Percentiles rank a stretch among this genome's conserved stretches.
Conservation (phyloP, 208 protist genomes). For the Trypanosoma rangeli region DNA sequence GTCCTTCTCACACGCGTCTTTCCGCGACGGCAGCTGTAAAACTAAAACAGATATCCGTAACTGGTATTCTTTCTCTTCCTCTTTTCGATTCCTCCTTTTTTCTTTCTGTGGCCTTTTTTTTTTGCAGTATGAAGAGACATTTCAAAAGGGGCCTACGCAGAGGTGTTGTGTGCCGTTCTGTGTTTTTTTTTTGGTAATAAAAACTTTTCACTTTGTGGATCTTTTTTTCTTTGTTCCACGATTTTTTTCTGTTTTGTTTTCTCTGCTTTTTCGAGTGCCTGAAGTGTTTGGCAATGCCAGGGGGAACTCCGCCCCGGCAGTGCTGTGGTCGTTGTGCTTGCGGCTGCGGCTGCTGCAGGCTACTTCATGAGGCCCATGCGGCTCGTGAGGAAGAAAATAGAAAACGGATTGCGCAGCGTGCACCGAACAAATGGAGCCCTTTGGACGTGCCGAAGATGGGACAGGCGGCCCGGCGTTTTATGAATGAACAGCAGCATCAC, state of each 20-base stretch:
- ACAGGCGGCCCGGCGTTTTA: constrained; percentile 33
- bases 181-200: no score
- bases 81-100: constrained; percentile 4
- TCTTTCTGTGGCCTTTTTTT: constrained; percentile 7
- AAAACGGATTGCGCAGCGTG: neutral
- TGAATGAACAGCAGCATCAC: constrained; percentile 24
- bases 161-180: neutral
- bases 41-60: neutral
- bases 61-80: neutral
- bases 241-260: constrained; percentile 1
- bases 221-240: constrained; percentile 10
- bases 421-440: constrained; percentile 29
- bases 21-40: neutral
- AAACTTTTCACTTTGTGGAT: neutral
- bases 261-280: neutral
- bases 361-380: constrained; percentile 14
- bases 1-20: constrained; percentile 31
- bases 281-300: constrained; percentile 12
- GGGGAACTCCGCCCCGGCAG: neutral
- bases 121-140: neutral
- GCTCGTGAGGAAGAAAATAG: constrained; percentile 1
- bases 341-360: constrained; percentile 27
- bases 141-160: neutral
- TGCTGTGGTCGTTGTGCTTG: constrained; percentile 27
- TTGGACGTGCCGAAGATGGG: constrained; percentile 63